Evolutionary conservation across 352 stramenopile species (phyloP), one percentile per base, ranked within the genome.

Genomic region (Blastocystis sp.): DNA sequence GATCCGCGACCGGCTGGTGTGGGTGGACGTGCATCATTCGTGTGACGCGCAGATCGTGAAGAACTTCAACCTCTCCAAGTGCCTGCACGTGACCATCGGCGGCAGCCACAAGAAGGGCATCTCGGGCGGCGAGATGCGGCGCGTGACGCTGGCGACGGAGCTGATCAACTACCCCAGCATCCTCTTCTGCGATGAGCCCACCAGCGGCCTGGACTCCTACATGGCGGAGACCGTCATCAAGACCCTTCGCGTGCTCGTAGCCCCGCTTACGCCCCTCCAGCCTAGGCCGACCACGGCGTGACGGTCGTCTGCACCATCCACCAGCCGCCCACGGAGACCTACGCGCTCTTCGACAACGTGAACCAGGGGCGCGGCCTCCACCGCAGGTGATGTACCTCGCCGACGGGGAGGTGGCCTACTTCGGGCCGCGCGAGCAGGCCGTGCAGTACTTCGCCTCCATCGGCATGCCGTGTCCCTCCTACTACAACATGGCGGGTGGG

Each of bases 171-270:
- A 77, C 48, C 77, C 77, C 40, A 59, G 21, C 17, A 77, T 87
- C 53, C 41, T 87, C 41, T 87, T 87, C 43, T 87, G 77, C 41
- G 77, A 87, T 59, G 77, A 87, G 45, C 77, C 77, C 28, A 87
- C 77, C 19, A 77, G 62, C 40, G 77, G 77, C 10, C 62, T 87
- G 59, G 77, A 87, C 71, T 87, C 77, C 62, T 87, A 65, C 45
- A 87, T 87, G 77, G 77, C 77, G 21, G 77, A 87, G 45, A 77
- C 62, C 17, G 77, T 87, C 34, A 87, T 87, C 23, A 59, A 62
- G 52, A 77, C 65, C 21, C 65, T 87, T 10, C 62, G 65, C 19
- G 40, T 87, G 11, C 59, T 87, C 14, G 77, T 87, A 87, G 14
- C 11, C 17, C 23, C 17, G 9, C 21, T 48, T 17, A 38, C 19